A percentile compares a stretch with the other conserved stretches of the same genome.
These are phyloP conservation scores for Sanghuangporus baumii DNA, from an alignment of 1,284 basidiomycete species.

Conservation along the genomic window DNA sequence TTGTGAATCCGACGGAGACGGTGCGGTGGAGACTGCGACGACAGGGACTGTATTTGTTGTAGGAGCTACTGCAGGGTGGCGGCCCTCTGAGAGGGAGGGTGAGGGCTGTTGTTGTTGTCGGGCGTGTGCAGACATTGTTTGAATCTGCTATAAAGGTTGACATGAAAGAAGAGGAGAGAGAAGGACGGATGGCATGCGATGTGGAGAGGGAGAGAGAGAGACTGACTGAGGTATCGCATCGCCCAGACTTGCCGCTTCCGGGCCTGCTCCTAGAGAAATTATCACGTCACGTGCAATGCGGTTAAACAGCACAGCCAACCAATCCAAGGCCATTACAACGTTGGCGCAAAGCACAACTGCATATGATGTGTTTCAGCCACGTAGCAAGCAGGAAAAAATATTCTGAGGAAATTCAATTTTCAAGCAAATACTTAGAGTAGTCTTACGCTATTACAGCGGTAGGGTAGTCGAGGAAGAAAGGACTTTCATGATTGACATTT, in stretches of 20 bases:
- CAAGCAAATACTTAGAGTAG: too few relatives aligned
- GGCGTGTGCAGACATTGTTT: not conserved
- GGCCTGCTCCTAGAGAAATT: not conserved
- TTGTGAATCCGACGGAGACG: constrained; percentile 10
- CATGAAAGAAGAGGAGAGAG: not conserved
- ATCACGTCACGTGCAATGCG: not conserved
- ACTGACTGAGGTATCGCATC: not conserved
- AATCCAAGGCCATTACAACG: too few relatives aligned
- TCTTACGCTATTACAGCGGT: too few relatives aligned
- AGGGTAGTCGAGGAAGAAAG: too few relatives aligned
- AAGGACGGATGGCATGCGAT: not conserved
- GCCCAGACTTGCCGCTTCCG: not conserved
- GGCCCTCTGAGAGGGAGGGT: not conserved
- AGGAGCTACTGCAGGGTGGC: constrained; percentile 1
- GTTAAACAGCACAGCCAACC: too few relatives aligned
- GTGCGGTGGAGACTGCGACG: not conserved
- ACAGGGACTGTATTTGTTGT: not conserved
- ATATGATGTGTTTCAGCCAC: too few relatives aligned
- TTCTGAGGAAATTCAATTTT: too few relatives aligned
- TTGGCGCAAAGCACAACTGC: too few relatives aligned
- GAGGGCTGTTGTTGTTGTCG: constrained; percentile 3
- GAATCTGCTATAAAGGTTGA: not conserved
- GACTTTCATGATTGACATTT: too few relatives aligned
- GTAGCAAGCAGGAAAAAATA: too few relatives aligned
- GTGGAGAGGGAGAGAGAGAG: not conserved